Base-by-base conservation (phyloP, 805 yeast genomes). In the Ogataea degrootiae region DNA sequence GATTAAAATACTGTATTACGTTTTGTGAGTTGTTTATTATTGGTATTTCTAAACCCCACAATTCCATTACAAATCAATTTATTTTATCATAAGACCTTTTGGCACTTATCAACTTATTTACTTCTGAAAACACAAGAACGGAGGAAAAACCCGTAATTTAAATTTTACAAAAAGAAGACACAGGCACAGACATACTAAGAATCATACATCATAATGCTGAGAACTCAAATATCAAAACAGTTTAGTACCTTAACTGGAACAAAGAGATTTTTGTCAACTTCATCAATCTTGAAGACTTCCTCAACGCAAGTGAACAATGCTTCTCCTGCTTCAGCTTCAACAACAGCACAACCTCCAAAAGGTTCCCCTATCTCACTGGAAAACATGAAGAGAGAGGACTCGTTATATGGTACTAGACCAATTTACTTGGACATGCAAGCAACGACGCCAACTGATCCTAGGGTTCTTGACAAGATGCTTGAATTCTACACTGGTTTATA, bases 371-470 rank as follows among this genome's bases (percentile, higher is more conserved):
- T 79, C 37, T 59, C 74, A 3, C 62, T 79, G 49, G 70, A 69
- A 52, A 70, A 62, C 42, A 75, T 78, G 37, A 52, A 46, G 23
- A 66, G 81, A 50, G 79, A 75, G 57, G 72, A 68, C 40, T 69
- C 62, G 4, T n/a, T 51, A 41, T 67, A 52, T 58, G 95, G 94
- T 44, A 74, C 85, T 9, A 79, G 97, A 58, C 99, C 99, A 9
- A 94, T 94, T 53, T 94, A 94, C 68, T 71, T 94, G 61, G 99
- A 94, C 61, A 91, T 91, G 78, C 99, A 94, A 71, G 98, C 99
- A 31, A 94, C 99, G 0, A 92, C 99, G 0, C 99, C 98, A 26
- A 87, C 94, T 1, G 99, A 94, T 64, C 99, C 99, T 33, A 76
- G 99, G 47, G 99, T 94, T 9, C 70, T 94, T 56, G 96, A 88